Evolutionary conservation across 1,139 yeast genomes (phyloP).

Genomic region (Debaryomyces subglobosus): DNA sequence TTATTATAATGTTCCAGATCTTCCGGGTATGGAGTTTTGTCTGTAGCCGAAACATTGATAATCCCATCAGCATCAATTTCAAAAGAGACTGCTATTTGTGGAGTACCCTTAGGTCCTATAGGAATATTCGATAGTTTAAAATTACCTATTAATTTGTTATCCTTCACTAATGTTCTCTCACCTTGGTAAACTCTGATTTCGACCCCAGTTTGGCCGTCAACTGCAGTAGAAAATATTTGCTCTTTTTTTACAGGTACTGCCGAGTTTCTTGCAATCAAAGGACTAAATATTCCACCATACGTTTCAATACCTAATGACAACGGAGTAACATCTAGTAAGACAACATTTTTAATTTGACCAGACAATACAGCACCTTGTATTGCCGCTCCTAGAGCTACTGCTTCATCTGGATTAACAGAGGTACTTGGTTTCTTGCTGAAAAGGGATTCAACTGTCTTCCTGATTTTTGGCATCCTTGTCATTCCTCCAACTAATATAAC

Average conservation of each 20-base stretch:
- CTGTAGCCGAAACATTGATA: conserved; percentile 67
- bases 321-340: conserved; percentile 77
- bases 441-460: conserved; percentile 57
- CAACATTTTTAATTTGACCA: conserved; percentile 72
- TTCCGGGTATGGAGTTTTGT: conserved; percentile 15
- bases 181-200: conserved; percentile 81
- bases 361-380: conserved; percentile 79
- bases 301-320: conserved; percentile 80
- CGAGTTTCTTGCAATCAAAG: conserved; percentile 74
- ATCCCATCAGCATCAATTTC: conserved; percentile 86
- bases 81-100: conserved; percentile 73
- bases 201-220: conserved; percentile 83
- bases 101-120: conserved; percentile 72
- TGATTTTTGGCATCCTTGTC: conserved; percentile 82
- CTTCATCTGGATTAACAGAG: conserved; percentile 79
- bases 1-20: conserved; percentile 32
- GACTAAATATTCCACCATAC: conserved; percentile 79
- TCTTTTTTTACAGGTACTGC: conserved; percentile 75
- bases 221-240: conserved; percentile 78
- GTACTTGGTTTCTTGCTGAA: conserved; percentile 64
- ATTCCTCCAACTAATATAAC: conserved; percentile 79
- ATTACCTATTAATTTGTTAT: conserved; percentile 73
- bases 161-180: conserved; percentile 72
- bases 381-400: conserved; percentile 84
- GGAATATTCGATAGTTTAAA: conserved; percentile 71